Base-by-base conservation (phyloP, 345 rosid species). In the Corchorus capsularis region DNA sequence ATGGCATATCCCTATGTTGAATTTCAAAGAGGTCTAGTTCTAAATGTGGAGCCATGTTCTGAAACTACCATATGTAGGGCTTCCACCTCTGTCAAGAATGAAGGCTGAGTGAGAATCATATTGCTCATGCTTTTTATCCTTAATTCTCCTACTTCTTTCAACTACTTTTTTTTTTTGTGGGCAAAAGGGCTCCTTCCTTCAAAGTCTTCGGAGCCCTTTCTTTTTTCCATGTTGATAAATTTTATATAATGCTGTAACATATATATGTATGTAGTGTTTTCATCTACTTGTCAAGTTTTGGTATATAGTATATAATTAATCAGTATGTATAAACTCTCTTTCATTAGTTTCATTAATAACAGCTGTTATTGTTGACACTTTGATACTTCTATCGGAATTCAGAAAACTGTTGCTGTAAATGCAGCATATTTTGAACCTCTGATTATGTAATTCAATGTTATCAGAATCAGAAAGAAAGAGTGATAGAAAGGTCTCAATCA, bases 1-100 rank as follows among this genome's bases (percentile, higher is more conserved):
- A 61, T 80, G 68, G 90, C 90, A 69, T 81, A 78, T 79, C 90
- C 90, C 2, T 87, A 82, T 53, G 90, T 87, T 8, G 90, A 87
- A 71, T 87, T 87, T 69, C 78, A 67, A 50, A 79, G 67, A 46
- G 90, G 88, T 35, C 68, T 85, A 47, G 76, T 80, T 55, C 50
- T 87, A 71, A 74, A 67, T 75, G 55, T 87, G 77, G 88, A 83
- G 0, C 78, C 49, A 2, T 76, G 63, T 64, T 64, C 71, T 14
- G 62, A 53, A 75, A 37, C 56, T 49, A n/a, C 49, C 27, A 27
- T 13, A n/a, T 63, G 34, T 59, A 55, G 71, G 39, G 34, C 16
- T 71, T 43, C 43, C 52, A 19, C 14, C 74, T 8, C 6, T 20
- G 27, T 74, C 35, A n/a, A 35, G 77, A 63, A 64, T 63, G 70